Percentiles rank a stretch among this genome's conserved stretches.
phyloP scores from a whole-genome alignment of 2,329 filamentous ascomycete species.

The Alternaria tenuissima region DNA sequence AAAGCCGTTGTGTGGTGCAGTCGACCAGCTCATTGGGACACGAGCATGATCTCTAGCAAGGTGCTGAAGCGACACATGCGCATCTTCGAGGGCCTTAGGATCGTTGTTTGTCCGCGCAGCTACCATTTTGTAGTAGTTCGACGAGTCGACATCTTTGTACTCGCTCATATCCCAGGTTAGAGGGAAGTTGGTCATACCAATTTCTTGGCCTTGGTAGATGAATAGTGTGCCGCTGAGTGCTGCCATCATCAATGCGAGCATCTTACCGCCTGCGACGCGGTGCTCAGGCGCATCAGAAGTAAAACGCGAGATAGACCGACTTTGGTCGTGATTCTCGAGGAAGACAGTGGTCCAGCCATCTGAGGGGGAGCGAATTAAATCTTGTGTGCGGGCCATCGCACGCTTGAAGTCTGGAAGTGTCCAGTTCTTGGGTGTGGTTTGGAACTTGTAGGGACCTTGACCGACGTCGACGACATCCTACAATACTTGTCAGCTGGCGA shows the following conservation, averaged over 20 bases:
- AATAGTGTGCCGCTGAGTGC: conserved; percentile 60
- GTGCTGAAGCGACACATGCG: conserved; percentile 63
- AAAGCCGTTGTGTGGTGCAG: conserved; percentile 67
- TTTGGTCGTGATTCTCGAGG: conserved; percentile 64
- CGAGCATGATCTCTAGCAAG: conserved; percentile 72
- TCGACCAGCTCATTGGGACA: conserved; percentile 74
- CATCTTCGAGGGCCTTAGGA: conserved; percentile 53
- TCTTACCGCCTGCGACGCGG: conserved; percentile 57
- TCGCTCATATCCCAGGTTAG: conserved; percentile 55
- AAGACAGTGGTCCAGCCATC: conserved; percentile 60
- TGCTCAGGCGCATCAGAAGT: conserved; percentile 57
- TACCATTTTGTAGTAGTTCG: conserved; percentile 60
- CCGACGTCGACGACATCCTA: conserved; percentile 53
- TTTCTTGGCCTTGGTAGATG: conserved; percentile 61
- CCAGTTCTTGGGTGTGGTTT: conserved; percentile 46
- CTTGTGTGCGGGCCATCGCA: conserved; percentile 43
- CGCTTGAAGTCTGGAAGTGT: conserved; percentile 42
- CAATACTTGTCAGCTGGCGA: background rate
- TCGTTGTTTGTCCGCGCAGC: conserved; percentile 37
- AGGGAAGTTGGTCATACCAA: conserved; percentile 61
- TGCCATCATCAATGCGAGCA: conserved; percentile 58
- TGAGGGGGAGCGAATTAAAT: conserved; percentile 38
- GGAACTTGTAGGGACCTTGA: conserved; percentile 49
- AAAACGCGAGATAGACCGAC: conserved; percentile 59
- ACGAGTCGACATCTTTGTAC: conserved; percentile 63